Conservation (phyloP, 805 yeast species). For the Metschnikowia matae region DNA sequence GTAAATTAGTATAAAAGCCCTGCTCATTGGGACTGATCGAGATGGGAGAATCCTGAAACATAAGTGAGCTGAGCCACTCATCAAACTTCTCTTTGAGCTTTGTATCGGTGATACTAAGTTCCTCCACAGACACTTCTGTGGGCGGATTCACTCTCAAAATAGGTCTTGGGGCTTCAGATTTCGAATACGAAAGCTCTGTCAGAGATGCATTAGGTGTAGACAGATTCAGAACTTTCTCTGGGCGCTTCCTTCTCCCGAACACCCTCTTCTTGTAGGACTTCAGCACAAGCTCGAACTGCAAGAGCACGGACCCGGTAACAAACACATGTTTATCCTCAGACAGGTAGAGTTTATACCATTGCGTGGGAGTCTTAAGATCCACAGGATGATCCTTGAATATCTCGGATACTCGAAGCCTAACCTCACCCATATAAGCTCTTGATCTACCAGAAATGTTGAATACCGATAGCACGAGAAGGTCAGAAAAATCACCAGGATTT, state of each 20-base stretch:
- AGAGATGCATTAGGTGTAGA: not conserved
- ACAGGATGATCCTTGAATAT: slow-evolving; percentile 20
- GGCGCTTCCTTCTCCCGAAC: slow-evolving; percentile 5
- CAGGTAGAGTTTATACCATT: slow-evolving; percentile 46
- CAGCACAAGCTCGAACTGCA: slow-evolving; percentile 39
- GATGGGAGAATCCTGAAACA: slow-evolving; percentile 18
- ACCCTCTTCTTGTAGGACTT: slow-evolving; percentile 5
- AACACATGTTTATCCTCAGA: slow-evolving; percentile 36
- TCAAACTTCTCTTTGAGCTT: slow-evolving; percentile 13
- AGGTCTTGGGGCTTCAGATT: slow-evolving; percentile 4
- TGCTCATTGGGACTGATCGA: slow-evolving; percentile 31
- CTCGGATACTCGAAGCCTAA: slow-evolving; percentile 28
- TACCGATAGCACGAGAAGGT: slow-evolving; percentile 29
- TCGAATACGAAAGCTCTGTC: not conserved
- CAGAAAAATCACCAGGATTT: slow-evolving; percentile 25
- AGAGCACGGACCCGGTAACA: slow-evolving; percentile 46
- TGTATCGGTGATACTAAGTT: slow-evolving; percentile 2
- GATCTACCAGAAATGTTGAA: slow-evolving; percentile 40
- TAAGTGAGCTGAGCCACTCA: slow-evolving; percentile 27
- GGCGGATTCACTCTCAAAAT: slow-evolving; percentile 1
- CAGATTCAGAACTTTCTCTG: not conserved
- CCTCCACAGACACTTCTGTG: slow-evolving; percentile 6
- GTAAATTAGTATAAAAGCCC: slow-evolving; percentile 34
- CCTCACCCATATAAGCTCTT: slow-evolving; percentile 39
- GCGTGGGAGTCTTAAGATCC: slow-evolving; percentile 25